Evolutionary conservation across 495 filamentous ascomycete genomes (phyloP), one percentile per base, ranked within the genome.

Genomic region (Aspergillus hancockii): DNA sequence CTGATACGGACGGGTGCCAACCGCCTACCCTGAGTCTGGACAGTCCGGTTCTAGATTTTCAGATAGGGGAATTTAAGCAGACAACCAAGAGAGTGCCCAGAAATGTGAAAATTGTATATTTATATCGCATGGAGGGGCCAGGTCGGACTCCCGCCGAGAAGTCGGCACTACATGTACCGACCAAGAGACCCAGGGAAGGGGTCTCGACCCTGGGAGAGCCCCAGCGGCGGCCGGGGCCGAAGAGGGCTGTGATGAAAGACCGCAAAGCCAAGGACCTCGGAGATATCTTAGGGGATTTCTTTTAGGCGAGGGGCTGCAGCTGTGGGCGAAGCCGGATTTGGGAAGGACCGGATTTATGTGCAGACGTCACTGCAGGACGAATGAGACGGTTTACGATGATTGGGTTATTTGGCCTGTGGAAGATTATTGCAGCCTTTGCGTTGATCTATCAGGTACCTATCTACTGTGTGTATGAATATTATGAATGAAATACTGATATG

Each of bases 221-320:
- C 9, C 18, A 55, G 40, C 18, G 32, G 32, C 43, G 30, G 4
- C 18, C 23, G 49, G 25, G 22, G 14, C 46, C 49, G 18, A 58
- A 59, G 52, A 53, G 58, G 55, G 60, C 63, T 2, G 61, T 70
- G 16, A 74, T 71, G 71, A 71, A 59, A 51, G 58, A 62, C 13
- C 61, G 62, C 46, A 54, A 32, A 31, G 53, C 52, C 10, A 63
- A 56, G 22, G 64, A 68, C 52, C 62, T 73, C 1, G 54, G 56
- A 0, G 57, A 62, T 40, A 38, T 67, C n/a, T 56, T 73, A 55
- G 58, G 55, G 19, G 57, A 63, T 1, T 70, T 72, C 45, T 57
- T 69, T 2, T 71, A 47, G 23, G 19, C 43, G 43, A 23, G 13
- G 18, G 25, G 50, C 18, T 53, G 31, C 18, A 28, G 40, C 21